Base-by-base conservation (phyloP, 495 filamentous ascomycete species). In the Lichenothelia convexa region DNA sequence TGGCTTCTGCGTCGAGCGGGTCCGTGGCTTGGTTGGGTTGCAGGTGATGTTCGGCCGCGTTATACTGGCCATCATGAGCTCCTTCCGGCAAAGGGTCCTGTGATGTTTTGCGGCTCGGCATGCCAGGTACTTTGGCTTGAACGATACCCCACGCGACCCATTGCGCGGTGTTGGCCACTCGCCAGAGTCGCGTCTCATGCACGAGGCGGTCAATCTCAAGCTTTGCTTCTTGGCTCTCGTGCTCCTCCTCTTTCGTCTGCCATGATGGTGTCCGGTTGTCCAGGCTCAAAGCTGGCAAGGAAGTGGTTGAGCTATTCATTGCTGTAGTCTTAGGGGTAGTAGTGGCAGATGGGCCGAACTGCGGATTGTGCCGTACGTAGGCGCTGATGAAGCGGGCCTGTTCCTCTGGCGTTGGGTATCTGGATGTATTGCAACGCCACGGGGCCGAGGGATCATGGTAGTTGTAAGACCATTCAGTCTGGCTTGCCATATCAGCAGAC, bases 101-200 rank as follows among this genome's bases (percentile, higher is more conserved):
- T 13, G 24, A 29, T n/a, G n/a, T n/a, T n/a, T n/a, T n/a, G n/a
- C n/a, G n/a, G 24, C 24, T 13, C 24, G 49, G 44, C 57, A 72
- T 59, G 3, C 71, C 83, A 0, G 78, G 68, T 4, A 83, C 63
- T 50, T 87, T 87, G 18, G 89, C 87, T 60, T 95, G 91, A 35
- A 95, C 76, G 32, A 94, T 80, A 19, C 89, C 89, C 89, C 91
- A 99, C 1, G 81, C 80, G 18, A 85, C 73, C 91, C 91, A 99
- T 52, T 84, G 75, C 2, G 82, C 86, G 15, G 76, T 79, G 53
- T 83, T 84, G 3, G 83, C 80, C 2, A 78, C 64, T 3, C 87
- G 70, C 91, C 91, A 99, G 27, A 87, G 61, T 18, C 71, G 61
- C 6, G 80, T 72, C 58, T 95, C 83, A 19, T 74, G 68, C 44